Percentiles rank a stretch among this genome's conserved stretches.
These are phyloP conservation scores for Trypanosoma lewisi DNA, from an alignment of 208 protist genomes.

Conservation along the genomic window DNA sequence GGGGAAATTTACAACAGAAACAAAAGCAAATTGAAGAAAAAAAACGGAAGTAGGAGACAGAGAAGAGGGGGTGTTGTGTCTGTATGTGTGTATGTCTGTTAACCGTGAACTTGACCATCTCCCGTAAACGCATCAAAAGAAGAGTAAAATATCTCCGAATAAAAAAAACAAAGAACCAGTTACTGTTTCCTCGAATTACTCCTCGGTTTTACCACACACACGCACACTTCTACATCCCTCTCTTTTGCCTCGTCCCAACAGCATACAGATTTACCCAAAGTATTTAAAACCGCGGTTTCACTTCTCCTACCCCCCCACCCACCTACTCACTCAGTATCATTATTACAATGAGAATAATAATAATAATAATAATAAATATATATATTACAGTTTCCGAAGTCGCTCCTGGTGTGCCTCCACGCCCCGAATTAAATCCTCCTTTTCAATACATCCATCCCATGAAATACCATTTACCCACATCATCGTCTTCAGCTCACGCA, in stretches of 20 bases:
- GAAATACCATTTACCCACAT: slow-evolving; percentile 37
- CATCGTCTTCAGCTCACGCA: slow-evolving; percentile 33
- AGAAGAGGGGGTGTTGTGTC: neutral
- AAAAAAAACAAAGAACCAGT: too few relatives aligned
- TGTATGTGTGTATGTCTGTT: too few relatives aligned
- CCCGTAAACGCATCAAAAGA: too few relatives aligned
- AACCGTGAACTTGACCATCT: too few relatives aligned
- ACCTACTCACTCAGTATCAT: neutral
- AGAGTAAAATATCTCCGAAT: too few relatives aligned
- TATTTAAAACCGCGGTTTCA: too few relatives aligned
- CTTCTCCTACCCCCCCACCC: neutral
- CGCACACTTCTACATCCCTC: too few relatives aligned
- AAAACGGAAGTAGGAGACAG: neutral
- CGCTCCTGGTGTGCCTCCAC: slow-evolving; percentile 5
- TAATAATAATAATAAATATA: slow-evolving; percentile 12
- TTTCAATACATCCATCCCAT: slow-evolving; percentile 37
- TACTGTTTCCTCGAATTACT: too few relatives aligned
- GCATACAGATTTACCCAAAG: too few relatives aligned
- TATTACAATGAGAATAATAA: slow-evolving; percentile 6
- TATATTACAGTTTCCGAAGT: neutral
- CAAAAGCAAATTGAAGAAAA: neutral
- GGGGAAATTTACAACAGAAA: slow-evolving; percentile 3
- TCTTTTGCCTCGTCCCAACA: too few relatives aligned
- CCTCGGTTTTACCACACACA: too few relatives aligned
- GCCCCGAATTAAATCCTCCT: slow-evolving; percentile 24